phyloP scores from a whole-genome alignment of 192 early-diverging fungal genomes.

The Coemansia sp. region DNA sequence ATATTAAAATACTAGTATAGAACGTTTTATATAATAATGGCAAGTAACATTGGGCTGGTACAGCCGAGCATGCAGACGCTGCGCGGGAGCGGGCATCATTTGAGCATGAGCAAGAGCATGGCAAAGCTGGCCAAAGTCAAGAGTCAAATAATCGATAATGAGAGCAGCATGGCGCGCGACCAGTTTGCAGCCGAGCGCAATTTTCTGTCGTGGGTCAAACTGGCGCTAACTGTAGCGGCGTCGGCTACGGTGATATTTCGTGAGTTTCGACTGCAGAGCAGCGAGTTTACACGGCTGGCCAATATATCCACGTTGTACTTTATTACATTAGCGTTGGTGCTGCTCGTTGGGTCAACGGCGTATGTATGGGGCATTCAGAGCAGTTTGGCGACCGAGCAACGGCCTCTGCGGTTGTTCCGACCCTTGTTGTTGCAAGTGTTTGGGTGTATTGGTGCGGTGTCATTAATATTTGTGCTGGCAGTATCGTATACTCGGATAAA shows the following conservation, averaged over 20 bases:
- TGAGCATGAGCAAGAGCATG: neutral
- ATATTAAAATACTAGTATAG: too few relatives aligned
- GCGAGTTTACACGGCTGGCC: constrained; percentile 12
- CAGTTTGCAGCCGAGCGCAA: constrained; percentile 51
- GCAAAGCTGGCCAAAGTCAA: neutral
- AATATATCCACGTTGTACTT: constrained; percentile 24
- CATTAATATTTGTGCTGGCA: constrained; percentile 38
- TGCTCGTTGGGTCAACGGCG: constrained; percentile 22
- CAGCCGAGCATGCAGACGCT: neutral
- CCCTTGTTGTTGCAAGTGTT: constrained; percentile 26
- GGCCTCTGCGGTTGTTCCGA: constrained; percentile 26
- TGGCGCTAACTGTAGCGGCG: constrained; percentile 25
- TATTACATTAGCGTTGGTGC: constrained; percentile 18
- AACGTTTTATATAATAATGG: neutral
- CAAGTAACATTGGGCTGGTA: neutral
- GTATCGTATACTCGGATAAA: neutral
- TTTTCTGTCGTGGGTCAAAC: constrained; percentile 51
- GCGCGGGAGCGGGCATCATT: neutral
- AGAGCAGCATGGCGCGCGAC: constrained; percentile 51
- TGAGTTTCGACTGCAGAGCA: constrained; percentile 9
- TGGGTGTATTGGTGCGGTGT: constrained; percentile 28
- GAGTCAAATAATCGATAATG: constrained; percentile 27
- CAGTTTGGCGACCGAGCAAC: constrained; percentile 15
- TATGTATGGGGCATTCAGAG: constrained; percentile 25
- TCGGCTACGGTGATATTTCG: constrained; percentile 25